A percentile compares a stretch with the other conserved stretches of the same genome.
phyloP scores from a whole-genome alignment of 257 asterid species.

The Solanum peruvianum region DNA sequence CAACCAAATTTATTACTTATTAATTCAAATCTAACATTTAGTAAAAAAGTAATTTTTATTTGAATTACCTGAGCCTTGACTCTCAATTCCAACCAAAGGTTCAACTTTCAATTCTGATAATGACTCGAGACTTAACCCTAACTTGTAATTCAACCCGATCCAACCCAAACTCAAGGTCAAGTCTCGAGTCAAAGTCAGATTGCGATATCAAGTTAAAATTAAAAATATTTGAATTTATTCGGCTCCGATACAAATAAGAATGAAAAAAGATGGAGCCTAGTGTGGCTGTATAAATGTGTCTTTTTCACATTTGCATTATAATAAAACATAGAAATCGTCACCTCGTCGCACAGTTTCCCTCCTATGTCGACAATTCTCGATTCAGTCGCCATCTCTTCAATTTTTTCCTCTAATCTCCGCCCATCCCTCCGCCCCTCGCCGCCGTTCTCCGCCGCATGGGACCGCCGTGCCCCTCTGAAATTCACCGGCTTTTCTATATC shows the following conservation, averaged over 20 bases:
- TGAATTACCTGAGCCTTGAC: neutral
- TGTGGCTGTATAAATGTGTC: neutral
- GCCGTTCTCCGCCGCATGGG: neutral
- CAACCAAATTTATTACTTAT: neutral
- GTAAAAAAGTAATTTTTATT: no score
- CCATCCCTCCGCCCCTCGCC: neutral
- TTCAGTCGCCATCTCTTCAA: neutral
- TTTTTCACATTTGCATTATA: neutral
- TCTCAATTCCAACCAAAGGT: neutral
- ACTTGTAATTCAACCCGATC: no score
- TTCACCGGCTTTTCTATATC: neutral
- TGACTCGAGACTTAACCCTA: neutral
- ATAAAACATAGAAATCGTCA: neutral
- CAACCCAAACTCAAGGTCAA: neutral
- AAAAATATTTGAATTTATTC: neutral
- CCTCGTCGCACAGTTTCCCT: neutral
- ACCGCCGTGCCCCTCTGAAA: neutral
- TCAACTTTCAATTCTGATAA: neutral
- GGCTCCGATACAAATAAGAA: neutral
- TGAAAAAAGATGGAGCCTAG: neutral
- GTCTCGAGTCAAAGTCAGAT: neutral
- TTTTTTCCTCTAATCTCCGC: neutral
- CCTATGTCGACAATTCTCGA: neutral
- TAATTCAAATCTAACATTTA: neutral
- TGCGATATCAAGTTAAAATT: rapidly evolving